Evolutionary conservation across 768 basidiomycete species (phyloP).

Genomic region (Kwoniella heveanensis): DNA sequence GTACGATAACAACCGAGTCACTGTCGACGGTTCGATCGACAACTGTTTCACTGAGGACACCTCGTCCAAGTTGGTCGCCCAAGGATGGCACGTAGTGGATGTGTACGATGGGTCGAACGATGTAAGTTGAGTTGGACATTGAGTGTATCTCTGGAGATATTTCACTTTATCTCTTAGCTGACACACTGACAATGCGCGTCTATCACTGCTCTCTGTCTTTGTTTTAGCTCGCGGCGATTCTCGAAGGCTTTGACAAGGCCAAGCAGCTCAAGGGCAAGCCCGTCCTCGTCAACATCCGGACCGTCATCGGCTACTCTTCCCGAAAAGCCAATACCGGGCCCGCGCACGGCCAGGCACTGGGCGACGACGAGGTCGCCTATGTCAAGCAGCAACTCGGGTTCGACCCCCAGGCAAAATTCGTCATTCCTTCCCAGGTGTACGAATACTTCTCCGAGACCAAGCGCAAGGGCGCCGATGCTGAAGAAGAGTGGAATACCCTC

Average conservation of each 20-base stretch:
- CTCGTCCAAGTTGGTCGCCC: conserved; percentile 48
- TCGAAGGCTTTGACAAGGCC: conserved; percentile 47
- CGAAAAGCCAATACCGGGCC: conserved; percentile 42
- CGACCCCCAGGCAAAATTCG: conserved; percentile 45
- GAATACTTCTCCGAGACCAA: conserved; percentile 49
- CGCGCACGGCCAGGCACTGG: conserved; percentile 52
- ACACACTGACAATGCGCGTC: too few relatives aligned
- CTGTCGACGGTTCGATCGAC: conserved; percentile 54
- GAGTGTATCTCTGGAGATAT: too few relatives aligned
- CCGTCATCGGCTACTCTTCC: conserved; percentile 52
- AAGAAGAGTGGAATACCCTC: conserved; percentile 44
- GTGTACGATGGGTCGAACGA: conserved; percentile 52
- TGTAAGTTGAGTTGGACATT: too few relatives aligned
- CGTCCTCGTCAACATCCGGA: conserved; percentile 48
- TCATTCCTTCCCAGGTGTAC: conserved; percentile 45
- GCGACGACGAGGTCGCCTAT: conserved; percentile 50
- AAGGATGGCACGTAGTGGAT: conserved; percentile 52
- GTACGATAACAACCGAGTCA: conserved; percentile 54
- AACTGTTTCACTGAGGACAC: conserved; percentile 55
- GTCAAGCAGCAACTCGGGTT: conserved; percentile 51
- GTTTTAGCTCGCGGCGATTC: conserved; percentile 44
- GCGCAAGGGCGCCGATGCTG: conserved; percentile 36
- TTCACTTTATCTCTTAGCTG: too few relatives aligned
- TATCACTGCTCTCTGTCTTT: too few relatives aligned
- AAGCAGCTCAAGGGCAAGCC: conserved; percentile 50